Conservation (phyloP, 257 asterid species). For the Perilla frutescens region DNA sequence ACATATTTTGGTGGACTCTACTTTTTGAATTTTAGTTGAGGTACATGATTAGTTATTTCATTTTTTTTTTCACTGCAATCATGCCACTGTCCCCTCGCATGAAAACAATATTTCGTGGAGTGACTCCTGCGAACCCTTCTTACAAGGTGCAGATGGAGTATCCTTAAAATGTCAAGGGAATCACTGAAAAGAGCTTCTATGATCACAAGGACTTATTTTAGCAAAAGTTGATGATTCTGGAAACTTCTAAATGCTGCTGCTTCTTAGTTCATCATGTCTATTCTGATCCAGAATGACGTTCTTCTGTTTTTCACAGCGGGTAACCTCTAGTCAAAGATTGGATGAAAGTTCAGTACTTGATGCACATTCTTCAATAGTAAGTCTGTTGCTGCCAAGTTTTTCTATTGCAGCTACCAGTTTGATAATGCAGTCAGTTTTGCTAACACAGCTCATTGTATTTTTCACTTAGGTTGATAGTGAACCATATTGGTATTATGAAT, state of each 20-base stretch:
- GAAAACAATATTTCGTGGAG: no score
- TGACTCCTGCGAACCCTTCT: no score
- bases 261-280: background rate
- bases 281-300: constrained; percentile 24
- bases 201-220: background rate
- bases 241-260: background rate
- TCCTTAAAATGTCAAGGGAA: background rate
- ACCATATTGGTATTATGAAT: constrained; percentile 91
- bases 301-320: constrained; percentile 63
- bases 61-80: no score
- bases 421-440: constrained; percentile 23
- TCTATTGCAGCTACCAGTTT: constrained; percentile 1
- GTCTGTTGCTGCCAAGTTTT: constrained; percentile 39
- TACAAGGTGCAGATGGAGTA: background rate
- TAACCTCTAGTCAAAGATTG: constrained; percentile 80
- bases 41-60: no score
- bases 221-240: background rate
- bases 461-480: constrained; percentile 75
- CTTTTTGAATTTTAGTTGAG: no score
- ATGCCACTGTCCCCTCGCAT: no score
- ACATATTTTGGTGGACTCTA: no score
- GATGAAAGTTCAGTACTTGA: constrained; percentile 96
- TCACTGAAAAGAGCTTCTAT: background rate
- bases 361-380: constrained; percentile 83
- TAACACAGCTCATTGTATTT: constrained; percentile 27